Evolutionary conservation across 805 yeast genomes (phyloP).

Genomic region (Brettanomyces naardenensis): DNA sequence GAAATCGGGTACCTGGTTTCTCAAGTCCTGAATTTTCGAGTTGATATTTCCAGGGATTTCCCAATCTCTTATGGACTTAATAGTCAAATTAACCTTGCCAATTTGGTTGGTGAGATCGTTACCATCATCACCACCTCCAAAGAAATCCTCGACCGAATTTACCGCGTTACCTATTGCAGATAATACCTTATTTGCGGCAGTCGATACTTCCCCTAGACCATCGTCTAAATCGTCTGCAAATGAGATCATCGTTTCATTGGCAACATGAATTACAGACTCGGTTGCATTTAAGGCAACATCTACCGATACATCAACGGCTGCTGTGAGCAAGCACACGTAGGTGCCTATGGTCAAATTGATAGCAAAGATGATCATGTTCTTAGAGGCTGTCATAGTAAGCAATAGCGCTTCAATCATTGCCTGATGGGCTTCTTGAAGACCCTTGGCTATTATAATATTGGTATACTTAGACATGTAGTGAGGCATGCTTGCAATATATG

Average conservation of each 20-base stretch:
- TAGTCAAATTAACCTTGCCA: slow-evolving; percentile 48
- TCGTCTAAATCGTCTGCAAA: slow-evolving; percentile 56
- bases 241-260: slow-evolving; percentile 50
- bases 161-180: slow-evolving; percentile 32
- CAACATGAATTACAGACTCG: slow-evolving; percentile 47
- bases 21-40: slow-evolving; percentile 42
- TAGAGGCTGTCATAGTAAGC: slow-evolving; percentile 46
- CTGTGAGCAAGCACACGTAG: slow-evolving; percentile 70
- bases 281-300: slow-evolving; percentile 70
- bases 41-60: slow-evolving; percentile 62
- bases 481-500: slow-evolving; percentile 38
- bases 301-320: slow-evolving; percentile 66
- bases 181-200: slow-evolving; percentile 47
- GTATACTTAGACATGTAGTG: slow-evolving; percentile 48
- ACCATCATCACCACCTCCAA: slow-evolving; percentile 37
- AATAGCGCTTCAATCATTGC: slow-evolving; percentile 37
- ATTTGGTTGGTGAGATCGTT: slow-evolving; percentile 27
- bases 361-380: slow-evolving; percentile 52
- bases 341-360: slow-evolving; percentile 79
- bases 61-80: slow-evolving; percentile 46
- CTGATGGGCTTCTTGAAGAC: slow-evolving; percentile 40
- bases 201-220: slow-evolving; percentile 56
- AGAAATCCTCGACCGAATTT: slow-evolving; percentile 43
- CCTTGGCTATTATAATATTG: slow-evolving; percentile 39
- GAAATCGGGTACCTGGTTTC: slow-evolving; percentile 55